Conservation (phyloP, 352 stramenopile genomes). For the Phytophthora macrochlamydospora region DNA sequence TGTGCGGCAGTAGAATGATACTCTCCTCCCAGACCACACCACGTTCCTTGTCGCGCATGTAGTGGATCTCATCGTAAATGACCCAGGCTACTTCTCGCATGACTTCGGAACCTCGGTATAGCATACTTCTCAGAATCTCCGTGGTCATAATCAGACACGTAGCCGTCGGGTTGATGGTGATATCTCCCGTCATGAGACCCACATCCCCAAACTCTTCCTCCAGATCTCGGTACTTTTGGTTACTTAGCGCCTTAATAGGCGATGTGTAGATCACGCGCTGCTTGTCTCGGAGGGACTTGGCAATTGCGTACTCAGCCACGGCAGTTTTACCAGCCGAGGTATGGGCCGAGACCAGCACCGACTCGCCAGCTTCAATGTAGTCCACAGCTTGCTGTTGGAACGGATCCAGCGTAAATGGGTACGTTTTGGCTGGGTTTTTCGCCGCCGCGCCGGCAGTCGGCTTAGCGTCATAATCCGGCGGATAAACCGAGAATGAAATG, state of each 20-base stretch:
- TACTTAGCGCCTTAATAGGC: conserved; percentile 99
- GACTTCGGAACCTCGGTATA: conserved; percentile 98
- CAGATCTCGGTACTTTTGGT: conserved; percentile 99
- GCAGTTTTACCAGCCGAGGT: conserved; percentile 98
- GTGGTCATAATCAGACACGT: conserved; percentile 98
- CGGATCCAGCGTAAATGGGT: conserved; percentile 98
- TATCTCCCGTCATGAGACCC: conserved; percentile 99
- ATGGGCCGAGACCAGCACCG: conserved; percentile 98
- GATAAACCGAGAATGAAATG: conserved; percentile 94
- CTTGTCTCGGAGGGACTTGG: conserved; percentile 94
- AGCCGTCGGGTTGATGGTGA: conserved; percentile 99
- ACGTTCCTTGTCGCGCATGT: conserved; percentile 99
- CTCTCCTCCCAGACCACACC: conserved; percentile 99
- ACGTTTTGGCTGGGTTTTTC: conserved; percentile 95
- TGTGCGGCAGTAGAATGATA: conserved; percentile 99
- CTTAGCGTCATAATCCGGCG: conserved; percentile 61
- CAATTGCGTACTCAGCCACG: conserved; percentile 99
- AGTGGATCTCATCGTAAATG: conserved; percentile 99
- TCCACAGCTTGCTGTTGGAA: conserved; percentile 97
- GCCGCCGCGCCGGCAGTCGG: conserved; percentile 52
- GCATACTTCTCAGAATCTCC: conserved; percentile 98
- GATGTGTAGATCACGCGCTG: conserved; percentile 99
- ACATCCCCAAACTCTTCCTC: conserved; percentile 95
- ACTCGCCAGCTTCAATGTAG: conserved; percentile 97
- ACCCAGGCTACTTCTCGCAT: conserved; percentile 99